Evolutionary conservation across 495 filamentous ascomycete species (phyloP).

Genomic region (Lasiosphaeriaceae sp.): DNA sequence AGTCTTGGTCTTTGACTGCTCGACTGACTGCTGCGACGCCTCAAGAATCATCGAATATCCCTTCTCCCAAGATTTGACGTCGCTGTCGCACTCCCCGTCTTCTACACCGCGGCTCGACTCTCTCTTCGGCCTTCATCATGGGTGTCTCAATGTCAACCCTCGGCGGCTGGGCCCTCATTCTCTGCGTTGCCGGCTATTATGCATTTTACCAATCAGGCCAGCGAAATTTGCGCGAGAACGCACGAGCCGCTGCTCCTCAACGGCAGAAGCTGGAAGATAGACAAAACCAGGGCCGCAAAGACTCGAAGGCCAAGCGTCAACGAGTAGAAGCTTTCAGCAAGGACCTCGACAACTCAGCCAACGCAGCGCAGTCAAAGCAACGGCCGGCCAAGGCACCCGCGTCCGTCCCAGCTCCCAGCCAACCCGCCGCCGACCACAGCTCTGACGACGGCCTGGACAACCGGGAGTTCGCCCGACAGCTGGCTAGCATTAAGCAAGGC

Average conservation of each 20-base stretch:
- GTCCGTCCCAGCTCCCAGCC: slow-evolving; percentile 12
- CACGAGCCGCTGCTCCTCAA: slow-evolving; percentile 13
- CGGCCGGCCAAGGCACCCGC: slow-evolving; percentile 14
- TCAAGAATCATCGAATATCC: neutral
- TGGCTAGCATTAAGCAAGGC: slow-evolving; percentile 62
- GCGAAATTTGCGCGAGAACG: slow-evolving; percentile 11
- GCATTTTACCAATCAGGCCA: slow-evolving; percentile 12
- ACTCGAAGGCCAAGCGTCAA: slow-evolving; percentile 29
- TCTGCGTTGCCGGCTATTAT: slow-evolving; percentile 42
- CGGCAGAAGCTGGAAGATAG: slow-evolving; percentile 32
- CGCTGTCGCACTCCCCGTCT: neutral
- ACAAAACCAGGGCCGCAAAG: slow-evolving; percentile 31
- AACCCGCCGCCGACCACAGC: slow-evolving; percentile 27
- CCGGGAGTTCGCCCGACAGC: slow-evolving; percentile 68
- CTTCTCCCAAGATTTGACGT: neutral
- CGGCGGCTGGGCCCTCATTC: slow-evolving; percentile 55
- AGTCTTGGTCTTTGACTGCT: neutral
- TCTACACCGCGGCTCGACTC: neutral
- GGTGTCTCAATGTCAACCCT: slow-evolving; percentile 42
- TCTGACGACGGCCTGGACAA: slow-evolving; percentile 59
- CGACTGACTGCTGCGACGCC: neutral
- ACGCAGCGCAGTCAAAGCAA: slow-evolving; percentile 32
- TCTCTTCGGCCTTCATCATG: slow-evolving; percentile 28
- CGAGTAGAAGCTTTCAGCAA: slow-evolving; percentile 24
- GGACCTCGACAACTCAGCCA: slow-evolving; percentile 23